Conservation (phyloP, 164 flowering plant genomes). For the Echeveria elegans region DNA sequence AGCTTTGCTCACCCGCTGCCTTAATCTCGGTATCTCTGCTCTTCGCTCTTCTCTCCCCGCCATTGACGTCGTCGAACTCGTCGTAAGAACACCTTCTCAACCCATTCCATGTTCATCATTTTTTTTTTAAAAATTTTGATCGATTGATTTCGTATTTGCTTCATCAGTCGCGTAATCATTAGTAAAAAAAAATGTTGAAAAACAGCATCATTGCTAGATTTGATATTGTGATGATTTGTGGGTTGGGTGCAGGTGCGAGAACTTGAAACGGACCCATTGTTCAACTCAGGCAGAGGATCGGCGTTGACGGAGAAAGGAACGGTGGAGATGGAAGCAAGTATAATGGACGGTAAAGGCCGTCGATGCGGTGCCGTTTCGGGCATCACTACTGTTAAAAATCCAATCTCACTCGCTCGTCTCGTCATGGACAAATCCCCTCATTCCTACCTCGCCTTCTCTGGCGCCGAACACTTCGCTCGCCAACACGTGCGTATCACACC, state of each 20-base stretch:
- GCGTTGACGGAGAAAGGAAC: conserved; percentile 81
- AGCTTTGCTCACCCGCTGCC: conserved; percentile 68
- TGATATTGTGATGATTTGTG: not conserved
- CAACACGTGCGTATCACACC: conserved; percentile 37
- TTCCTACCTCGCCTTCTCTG: conserved; percentile 83
- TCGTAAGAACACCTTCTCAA: conserved; percentile 45
- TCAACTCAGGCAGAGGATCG: conserved; percentile 95
- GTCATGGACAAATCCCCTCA: conserved; percentile 99
- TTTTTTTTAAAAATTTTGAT: too few relatives aligned
- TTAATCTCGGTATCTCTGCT: conserved; percentile 70
- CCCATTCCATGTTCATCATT: not conserved
- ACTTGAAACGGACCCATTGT: conserved; percentile 76
- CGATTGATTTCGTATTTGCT: too few relatives aligned
- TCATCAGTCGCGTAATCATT: too few relatives aligned
- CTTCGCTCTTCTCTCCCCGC: conserved; percentile 65
- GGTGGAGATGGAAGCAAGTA: conserved; percentile 98
- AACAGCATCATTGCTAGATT: too few relatives aligned
- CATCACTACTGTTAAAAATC: conserved; percentile 79
- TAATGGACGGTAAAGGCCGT: conserved; percentile 77
- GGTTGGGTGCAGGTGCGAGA: conserved; percentile 63
- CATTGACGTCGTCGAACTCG: conserved; percentile 89
- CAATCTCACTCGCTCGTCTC: conserved; percentile 85
- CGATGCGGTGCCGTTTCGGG: conserved; percentile 96
- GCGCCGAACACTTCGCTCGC: conserved; percentile 85
- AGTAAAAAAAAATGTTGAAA: too few relatives aligned